Conservation (phyloP, 331 rosid genomes). For the Arachis monticola region DNA sequence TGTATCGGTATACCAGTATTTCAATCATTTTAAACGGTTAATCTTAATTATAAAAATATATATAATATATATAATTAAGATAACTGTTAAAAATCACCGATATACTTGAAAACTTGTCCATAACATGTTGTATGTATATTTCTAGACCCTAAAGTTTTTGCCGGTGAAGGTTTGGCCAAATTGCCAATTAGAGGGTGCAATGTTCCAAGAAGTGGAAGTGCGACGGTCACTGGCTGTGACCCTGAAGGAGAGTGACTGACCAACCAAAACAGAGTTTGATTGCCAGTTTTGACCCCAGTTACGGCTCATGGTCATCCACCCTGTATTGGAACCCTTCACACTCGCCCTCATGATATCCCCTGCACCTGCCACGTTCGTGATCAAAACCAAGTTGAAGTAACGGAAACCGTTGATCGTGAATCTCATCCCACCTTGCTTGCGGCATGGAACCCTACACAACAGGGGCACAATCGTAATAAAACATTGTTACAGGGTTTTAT, state of each 20-base stretch:
- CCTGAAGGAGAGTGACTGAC: slow-evolving; percentile 86
- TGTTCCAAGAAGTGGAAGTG: slow-evolving; percentile 72
- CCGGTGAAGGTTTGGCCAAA: slow-evolving; percentile 84
- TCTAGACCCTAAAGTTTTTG: slow-evolving; percentile 64
- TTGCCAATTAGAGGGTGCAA: slow-evolving; percentile 77
- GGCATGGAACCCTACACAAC: slow-evolving; percentile 66
- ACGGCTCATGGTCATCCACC: slow-evolving; percentile 80
- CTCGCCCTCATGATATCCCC: slow-evolving; percentile 73
- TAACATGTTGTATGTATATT: not conserved
- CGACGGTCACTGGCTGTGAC: slow-evolving; percentile 78
- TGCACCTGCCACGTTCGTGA: slow-evolving; percentile 91
- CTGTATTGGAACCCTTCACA: slow-evolving; percentile 68
- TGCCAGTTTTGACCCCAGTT: slow-evolving; percentile 99
- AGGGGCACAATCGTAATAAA: slow-evolving; percentile 24
- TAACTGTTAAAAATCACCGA: too few relatives aligned
- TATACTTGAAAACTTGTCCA: not conserved
- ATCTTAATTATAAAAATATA: too few relatives aligned
- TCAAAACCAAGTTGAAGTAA: slow-evolving; percentile 80
- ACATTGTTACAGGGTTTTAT: not conserved
- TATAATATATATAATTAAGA: too few relatives aligned
- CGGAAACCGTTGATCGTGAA: slow-evolving; percentile 80
- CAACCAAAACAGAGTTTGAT: slow-evolving; percentile 59
- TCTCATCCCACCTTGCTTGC: slow-evolving; percentile 74
- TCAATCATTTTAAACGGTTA: too few relatives aligned
- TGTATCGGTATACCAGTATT: too few relatives aligned